Evolutionary conservation across 2,329 filamentous ascomycete genomes (phyloP).

Genomic region (Keithomyces neogunnii): DNA sequence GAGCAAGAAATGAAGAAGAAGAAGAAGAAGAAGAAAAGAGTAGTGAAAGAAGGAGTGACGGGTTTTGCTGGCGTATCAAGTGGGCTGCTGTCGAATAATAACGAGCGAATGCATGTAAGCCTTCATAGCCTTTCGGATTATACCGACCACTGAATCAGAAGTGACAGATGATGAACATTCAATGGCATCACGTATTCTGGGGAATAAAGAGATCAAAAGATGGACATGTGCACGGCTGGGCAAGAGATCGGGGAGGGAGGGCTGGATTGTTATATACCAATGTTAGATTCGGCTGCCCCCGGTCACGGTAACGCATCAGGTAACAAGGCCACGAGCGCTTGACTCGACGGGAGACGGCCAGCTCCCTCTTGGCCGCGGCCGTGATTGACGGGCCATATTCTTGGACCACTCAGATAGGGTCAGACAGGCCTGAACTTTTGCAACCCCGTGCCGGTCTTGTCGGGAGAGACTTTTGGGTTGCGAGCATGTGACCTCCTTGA

Average conservation of each 20-base stretch:
- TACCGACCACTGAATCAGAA: background rate
- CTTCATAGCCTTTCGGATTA: background rate
- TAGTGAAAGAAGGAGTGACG: background rate
- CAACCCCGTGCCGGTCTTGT: background rate
- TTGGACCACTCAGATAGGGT: constrained; percentile 1
- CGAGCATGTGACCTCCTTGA: background rate
- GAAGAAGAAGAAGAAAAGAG: too few relatives aligned
- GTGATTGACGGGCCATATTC: background rate
- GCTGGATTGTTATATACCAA: constrained; percentile 4
- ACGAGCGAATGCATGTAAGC: too few relatives aligned
- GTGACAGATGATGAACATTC: background rate
- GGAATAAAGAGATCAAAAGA: background rate
- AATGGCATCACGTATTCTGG: background rate
- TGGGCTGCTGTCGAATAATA: too few relatives aligned
- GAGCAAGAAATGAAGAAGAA: background rate
- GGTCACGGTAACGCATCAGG: background rate
- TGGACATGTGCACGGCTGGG: background rate
- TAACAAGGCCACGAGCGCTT: background rate
- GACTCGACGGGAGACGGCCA: background rate
- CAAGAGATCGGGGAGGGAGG: background rate
- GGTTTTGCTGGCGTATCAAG: background rate
- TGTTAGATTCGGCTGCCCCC: background rate
- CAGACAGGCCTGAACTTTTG: background rate
- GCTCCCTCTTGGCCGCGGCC: background rate
- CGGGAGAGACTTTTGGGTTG: background rate